These are phyloP conservation scores for Hypomyces perniciosus DNA, from an alignment of 2,329 filamentous ascomycete species.

Conservation along the genomic window DNA sequence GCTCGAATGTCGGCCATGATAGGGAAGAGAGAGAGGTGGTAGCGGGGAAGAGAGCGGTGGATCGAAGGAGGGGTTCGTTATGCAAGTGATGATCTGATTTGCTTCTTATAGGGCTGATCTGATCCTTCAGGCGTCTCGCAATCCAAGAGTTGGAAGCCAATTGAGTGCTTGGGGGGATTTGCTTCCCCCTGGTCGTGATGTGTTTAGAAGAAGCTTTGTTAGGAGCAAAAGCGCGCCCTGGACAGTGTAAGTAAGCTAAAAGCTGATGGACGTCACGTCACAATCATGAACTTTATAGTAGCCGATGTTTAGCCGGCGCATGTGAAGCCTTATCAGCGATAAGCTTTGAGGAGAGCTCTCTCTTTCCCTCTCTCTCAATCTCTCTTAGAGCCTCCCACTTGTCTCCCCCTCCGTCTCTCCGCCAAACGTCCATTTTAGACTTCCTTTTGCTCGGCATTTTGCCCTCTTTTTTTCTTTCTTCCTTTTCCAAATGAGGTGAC, in stretches of 20 bases:
- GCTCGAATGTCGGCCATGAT: conserved; percentile 74
- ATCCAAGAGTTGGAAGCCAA: not conserved
- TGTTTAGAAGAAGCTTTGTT: too few relatives aligned
- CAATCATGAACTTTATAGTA: conserved; percentile 12
- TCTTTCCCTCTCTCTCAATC: not conserved
- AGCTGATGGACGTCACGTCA: conserved; percentile 4
- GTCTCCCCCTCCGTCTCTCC: not conserved
- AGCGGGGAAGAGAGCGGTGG: not conserved
- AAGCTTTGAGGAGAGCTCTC: not conserved
- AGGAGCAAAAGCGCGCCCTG: too few relatives aligned
- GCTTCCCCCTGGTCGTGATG: not conserved
- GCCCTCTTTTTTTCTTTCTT: not conserved
- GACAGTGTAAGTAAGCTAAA: not conserved
- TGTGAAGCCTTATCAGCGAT: conserved; percentile 3
- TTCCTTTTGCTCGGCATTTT: not conserved
- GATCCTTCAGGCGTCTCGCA: not conserved
- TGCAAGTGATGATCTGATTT: too few relatives aligned
- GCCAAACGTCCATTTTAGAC: not conserved
- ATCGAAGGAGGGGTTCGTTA: not conserved
- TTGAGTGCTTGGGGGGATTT: not conserved
- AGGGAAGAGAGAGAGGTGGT: not conserved
- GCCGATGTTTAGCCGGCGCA: conserved; percentile 28
- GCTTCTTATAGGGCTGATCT: too few relatives aligned
- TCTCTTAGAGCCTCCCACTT: not conserved
- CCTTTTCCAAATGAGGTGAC: conserved; percentile 14